Evolutionary conservation across 805 yeast species (phyloP).

Genomic region (Candida jianshihensis): DNA sequence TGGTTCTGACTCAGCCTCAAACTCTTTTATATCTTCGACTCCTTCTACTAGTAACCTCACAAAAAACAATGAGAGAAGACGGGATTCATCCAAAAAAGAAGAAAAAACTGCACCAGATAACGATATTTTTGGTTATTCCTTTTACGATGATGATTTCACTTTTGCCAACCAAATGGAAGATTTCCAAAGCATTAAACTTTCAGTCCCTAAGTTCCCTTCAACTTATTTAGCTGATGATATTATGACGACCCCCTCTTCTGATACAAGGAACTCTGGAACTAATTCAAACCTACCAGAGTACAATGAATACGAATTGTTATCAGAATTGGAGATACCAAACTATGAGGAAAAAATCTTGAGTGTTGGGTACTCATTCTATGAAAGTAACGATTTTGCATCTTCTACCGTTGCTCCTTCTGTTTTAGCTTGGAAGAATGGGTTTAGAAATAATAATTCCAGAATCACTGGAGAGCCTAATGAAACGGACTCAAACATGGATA

Average conservation of each 20-base stretch:
- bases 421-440: constrained; percentile 1
- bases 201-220: constrained; percentile 21
- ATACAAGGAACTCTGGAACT: constrained; percentile 5
- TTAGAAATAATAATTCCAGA: not conserved
- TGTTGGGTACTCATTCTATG: constrained; percentile 33
- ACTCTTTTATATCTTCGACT: not conserved
- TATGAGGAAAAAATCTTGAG: constrained; percentile 25
- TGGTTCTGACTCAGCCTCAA: not conserved
- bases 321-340: constrained; percentile 23
- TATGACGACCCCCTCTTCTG: constrained; percentile 10
- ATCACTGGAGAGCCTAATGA: not conserved
- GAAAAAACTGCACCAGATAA: not conserved
- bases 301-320: constrained; percentile 18
- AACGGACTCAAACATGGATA: not conserved
- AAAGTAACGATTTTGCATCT: constrained; percentile 21
- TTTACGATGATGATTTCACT: constrained; percentile 23
- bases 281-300: constrained; percentile 2
- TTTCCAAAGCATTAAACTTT: constrained; percentile 12
- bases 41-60: no score
- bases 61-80: not conserved
- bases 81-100: constrained; percentile 1
- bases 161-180: constrained; percentile 15
- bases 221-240: constrained; percentile 13
- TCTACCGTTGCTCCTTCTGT: constrained; percentile 11
- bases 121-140: constrained; percentile 24